Evolutionary conservation across 768 basidiomycete genomes (phyloP), one percentile per base, ranked within the genome.

Genomic region (Omphalotus guepiniiformis): DNA sequence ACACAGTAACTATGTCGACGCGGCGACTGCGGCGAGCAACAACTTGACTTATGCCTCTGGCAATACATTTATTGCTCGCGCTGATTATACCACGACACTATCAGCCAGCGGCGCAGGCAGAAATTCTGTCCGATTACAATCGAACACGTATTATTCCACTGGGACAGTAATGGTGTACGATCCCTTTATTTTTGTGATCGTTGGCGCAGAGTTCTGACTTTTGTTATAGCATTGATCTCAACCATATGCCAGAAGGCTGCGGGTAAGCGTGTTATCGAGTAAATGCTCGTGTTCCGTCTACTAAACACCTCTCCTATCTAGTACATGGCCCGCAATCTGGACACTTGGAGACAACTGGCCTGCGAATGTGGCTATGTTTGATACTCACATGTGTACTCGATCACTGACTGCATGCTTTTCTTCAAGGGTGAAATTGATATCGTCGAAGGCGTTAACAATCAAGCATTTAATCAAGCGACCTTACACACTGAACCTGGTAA

Each of bases 171-270:
- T 68, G 65, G n/a, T n/a, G n/a, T n/a, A n/a, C n/a, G n/a, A 18
- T 5, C 16, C n/a, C 16, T n/a, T 37, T n/a, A 5, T 29, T 22
- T 16, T 37, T 15, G 34, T 38, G 29, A 16, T 34, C 42, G 27
- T 13, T 35, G 34, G 26, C 47, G 29, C 23, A 25, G 4, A 22
- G 23, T 13, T 52, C 27, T 29, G 6, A 6, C 18, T n/a, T n/a
- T n/a, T n/a, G n/a, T n/a, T n/a, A 22, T 53, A 72, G 67, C 27
- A 69, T 78, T 51, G 72, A 81, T 54, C 54, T 81, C 39, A 60
- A 67, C 21, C 79, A 82, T 56, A 82, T 82, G 77, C 80, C 80
- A 7, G 66, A 77, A 52, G 80, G 79, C 5, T 79, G 78, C 55
- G 76, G 72, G 75, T 75, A 40, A 45, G 58, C 57, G 13, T n/a